Conservation (phyloP, 768 basidiomycete species). For the Cystofilobasidium macerans region DNA sequence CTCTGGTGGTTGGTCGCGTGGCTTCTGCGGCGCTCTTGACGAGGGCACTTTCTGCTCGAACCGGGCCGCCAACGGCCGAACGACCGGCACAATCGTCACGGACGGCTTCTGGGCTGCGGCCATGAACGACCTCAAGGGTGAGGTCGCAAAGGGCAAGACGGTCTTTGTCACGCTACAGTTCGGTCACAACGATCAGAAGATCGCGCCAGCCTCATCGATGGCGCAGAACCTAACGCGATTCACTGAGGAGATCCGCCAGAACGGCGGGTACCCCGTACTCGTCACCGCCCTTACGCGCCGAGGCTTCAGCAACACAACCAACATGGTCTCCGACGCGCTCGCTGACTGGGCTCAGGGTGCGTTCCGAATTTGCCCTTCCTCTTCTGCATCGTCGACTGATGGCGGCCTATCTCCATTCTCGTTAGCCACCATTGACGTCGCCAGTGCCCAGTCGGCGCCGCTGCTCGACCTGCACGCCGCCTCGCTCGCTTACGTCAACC, state of each 20-base stretch:
- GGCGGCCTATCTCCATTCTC: background rate
- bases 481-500: slow-evolving; percentile 7
- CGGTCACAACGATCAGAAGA: slow-evolving; percentile 4
- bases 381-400: background rate
- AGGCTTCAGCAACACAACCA: background rate
- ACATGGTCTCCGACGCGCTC: background rate
- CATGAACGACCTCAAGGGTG: background rate
- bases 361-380: background rate
- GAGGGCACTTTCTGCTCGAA: slow-evolving; percentile 6
- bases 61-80: slow-evolving; percentile 11
- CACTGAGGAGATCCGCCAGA: background rate
- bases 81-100: slow-evolving; percentile 2
- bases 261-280: background rate
- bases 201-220: slow-evolving; percentile 8
- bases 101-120: slow-evolving; percentile 6
- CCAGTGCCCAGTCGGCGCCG: background rate
- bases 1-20: slow-evolving; percentile 7
- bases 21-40: slow-evolving; percentile 3
- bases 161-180: slow-evolving; percentile 10
- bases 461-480: slow-evolving; percentile 13
- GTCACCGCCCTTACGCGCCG: background rate
- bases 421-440: slow-evolving; percentile 1
- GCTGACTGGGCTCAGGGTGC: background rate
- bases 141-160: slow-evolving; percentile 4
- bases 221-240: slow-evolving; percentile 2